These are phyloP conservation scores for Mrakia gelida DNA, from an alignment of 768 basidiomycete genomes.

Conservation along the genomic window DNA sequence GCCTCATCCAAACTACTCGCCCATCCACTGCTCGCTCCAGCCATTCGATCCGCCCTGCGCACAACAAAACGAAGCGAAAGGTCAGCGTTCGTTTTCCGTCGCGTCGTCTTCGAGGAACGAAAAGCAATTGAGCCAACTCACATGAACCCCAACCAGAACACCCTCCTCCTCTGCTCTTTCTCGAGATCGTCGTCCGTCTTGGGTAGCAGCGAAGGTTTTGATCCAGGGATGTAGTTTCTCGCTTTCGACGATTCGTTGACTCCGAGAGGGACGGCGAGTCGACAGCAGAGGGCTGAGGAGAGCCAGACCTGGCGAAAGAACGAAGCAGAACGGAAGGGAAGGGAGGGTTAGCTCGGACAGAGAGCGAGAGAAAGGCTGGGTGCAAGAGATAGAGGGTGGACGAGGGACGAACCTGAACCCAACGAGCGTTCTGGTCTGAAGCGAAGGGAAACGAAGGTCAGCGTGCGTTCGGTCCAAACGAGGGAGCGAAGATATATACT, in stretches of 20 bases:
- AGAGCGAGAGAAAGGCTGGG: no score
- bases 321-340: no score
- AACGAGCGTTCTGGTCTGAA: slow-evolving; percentile 15
- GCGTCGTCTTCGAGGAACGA: not conserved
- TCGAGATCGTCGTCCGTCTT: slow-evolving; percentile 23
- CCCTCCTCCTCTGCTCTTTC: slow-evolving; percentile 16
- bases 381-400: no score
- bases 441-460: not conserved
- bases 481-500: not conserved
- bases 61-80: not conserved
- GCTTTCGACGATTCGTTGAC: slow-evolving; percentile 1
- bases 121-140: not conserved
- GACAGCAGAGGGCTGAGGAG: slow-evolving; percentile 7
- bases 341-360: no score
- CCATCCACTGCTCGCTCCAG: slow-evolving; percentile 21
- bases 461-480: not conserved
- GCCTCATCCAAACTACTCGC: slow-evolving; percentile 27
- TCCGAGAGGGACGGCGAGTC: slow-evolving; percentile 23
- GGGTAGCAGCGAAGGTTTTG: slow-evolving; percentile 24
- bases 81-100: no score
- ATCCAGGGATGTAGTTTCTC: slow-evolving; percentile 4
- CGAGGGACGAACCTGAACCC: slow-evolving; percentile 2
- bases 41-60: slow-evolving; percentile 3
- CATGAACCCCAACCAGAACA: slow-evolving; percentile 31
- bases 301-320: slow-evolving; percentile 4